These are phyloP conservation scores for Plicaturopsis crispa DNA, from an alignment of 768 basidiomycete species.

Conservation along the genomic window DNA sequence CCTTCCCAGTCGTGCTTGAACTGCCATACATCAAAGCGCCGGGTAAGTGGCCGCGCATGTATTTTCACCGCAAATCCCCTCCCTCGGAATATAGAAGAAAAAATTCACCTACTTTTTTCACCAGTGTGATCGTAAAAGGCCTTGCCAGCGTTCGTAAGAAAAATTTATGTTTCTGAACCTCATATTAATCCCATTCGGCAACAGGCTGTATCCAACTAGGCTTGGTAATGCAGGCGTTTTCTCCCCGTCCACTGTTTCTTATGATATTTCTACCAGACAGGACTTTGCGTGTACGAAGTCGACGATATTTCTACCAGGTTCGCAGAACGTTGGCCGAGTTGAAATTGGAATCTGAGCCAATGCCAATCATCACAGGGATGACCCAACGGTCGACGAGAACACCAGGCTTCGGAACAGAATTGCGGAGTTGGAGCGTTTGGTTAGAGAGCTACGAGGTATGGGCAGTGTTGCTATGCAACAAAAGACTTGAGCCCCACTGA, in stretches of 20 bases:
- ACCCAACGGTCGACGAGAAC: constrained; percentile 81
- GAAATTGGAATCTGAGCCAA: too few relatives aligned
- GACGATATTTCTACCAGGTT: constrained; percentile 82
- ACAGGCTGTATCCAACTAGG: constrained; percentile 88
- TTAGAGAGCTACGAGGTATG: constrained; percentile 78
- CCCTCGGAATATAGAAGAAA: too few relatives aligned
- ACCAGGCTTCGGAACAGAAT: constrained; percentile 82
- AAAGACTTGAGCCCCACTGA: constrained; percentile 4
- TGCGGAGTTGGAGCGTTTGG: constrained; percentile 88
- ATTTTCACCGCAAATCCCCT: constrained; percentile 4
- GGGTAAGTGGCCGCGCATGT: constrained; percentile 39
- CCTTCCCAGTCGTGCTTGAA: constrained; percentile 45
- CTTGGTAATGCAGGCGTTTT: constrained; percentile 39
- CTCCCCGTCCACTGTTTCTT: constrained; percentile 2
- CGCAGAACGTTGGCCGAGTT: constrained; percentile 15
- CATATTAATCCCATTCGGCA: too few relatives aligned
- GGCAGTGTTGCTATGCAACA: constrained; percentile 6
- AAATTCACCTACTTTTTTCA: too few relatives aligned
- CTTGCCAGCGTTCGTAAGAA: constrained; percentile 67
- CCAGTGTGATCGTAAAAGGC: constrained; percentile 87
- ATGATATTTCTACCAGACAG: constrained; percentile 47
- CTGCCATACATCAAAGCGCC: constrained; percentile 92
- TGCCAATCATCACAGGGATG: constrained; percentile 45
- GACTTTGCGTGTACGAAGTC: constrained; percentile 91
- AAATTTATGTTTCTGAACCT: background rate